Evolutionary conservation across 306 rosid species (phyloP), one percentile per base, ranked within the genome.

Genomic region (Cicer chorassanicum): DNA sequence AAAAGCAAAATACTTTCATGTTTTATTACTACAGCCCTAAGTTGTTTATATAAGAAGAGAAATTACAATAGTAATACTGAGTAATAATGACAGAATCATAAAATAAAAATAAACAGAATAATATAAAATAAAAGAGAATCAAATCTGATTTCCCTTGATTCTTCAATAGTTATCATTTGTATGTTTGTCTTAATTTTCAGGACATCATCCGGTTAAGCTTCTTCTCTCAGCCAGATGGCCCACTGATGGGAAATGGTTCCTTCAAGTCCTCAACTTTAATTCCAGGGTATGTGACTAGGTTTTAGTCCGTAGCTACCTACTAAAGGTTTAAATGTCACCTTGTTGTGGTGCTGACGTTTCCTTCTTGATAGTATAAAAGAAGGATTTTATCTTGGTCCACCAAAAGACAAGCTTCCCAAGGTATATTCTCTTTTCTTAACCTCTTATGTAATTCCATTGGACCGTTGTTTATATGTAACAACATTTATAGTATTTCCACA

Each of bases 191-290:
- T 48, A 70, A 36, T 73, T 70, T 80, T 65, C 79, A 94, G 98
- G 98, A 94, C 56, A 83, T 80, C 42, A 75, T 94, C 59, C 87
- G 81, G 29, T 81, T 92, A 84, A 77, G 80, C 83, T 94, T 91
- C 84, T 94, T 88, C 87, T 84, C 96, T 80, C 87, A 87, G 84
- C 98, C 97, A 18, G 98, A 94, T 88, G 98, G 92, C 60, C 87
- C 90, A 75, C 57, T 94, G 75, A 86, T 86, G 75, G 98, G 96
- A 86, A 87, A 90, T 70, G 87, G 93, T 66, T 70, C 89, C 74
- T 94, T 76, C 63, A 90, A 87, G 81, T 86, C 97, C 68, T 86
- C 96, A 34, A 79, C 79, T 16, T 81, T 94, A 84, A 86, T 90
- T 85, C 96, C 97, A 34, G 96, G 97, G 98, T 94, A 86, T 36